Percentiles rank a stretch among this genome's conserved stretches.
phyloP scores from a whole-genome alignment of 306 rosid species.

The Citrullus mucosospermus region DNA sequence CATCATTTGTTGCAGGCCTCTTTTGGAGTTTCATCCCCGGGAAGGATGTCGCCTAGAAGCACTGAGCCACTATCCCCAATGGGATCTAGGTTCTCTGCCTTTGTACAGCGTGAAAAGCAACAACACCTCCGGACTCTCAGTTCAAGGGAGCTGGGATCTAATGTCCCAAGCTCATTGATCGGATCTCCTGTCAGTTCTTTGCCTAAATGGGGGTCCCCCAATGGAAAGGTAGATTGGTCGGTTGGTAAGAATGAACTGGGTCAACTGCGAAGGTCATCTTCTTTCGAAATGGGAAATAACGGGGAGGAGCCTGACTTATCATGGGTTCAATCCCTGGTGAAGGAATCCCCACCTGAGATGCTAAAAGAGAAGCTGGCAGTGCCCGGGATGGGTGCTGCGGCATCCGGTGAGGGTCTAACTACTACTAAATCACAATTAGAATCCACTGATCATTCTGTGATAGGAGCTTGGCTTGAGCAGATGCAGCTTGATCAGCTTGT shows the following conservation, averaged over 20 bases:
- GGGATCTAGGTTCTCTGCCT: slow-evolving; percentile 43
- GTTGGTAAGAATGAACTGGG: slow-evolving; percentile 41
- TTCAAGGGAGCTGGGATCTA: slow-evolving; percentile 41
- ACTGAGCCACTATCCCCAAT: slow-evolving; percentile 68
- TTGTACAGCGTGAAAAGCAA: slow-evolving; percentile 53
- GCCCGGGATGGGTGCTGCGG: slow-evolving; percentile 26
- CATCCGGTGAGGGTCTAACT: slow-evolving; percentile 43
- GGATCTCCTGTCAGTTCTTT: slow-evolving; percentile 59
- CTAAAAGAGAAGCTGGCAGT: slow-evolving; percentile 38
- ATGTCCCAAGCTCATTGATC: slow-evolving; percentile 30
- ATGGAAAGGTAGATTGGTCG: slow-evolving; percentile 61
- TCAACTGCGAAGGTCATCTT: slow-evolving; percentile 30
- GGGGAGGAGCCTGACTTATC: slow-evolving; percentile 83
- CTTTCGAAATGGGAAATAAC: slow-evolving; percentile 46
- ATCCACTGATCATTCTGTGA: slow-evolving; percentile 55
- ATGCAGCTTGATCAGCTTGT: slow-evolving; percentile 81
- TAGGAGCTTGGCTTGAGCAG: slow-evolving; percentile 92
- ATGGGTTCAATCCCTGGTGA: slow-evolving; percentile 82
- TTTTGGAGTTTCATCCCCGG: slow-evolving; percentile 60
- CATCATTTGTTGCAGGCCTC: slow-evolving; percentile 52
- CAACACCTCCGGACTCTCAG: slow-evolving; percentile 57
- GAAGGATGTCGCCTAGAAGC: slow-evolving; percentile 82
- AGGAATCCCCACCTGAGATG: slow-evolving; percentile 76
- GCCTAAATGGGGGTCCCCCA: slow-evolving; percentile 78
- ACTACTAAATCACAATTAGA: slow-evolving; percentile 48